Evolutionary conservation across 345 rosid genomes (phyloP).

Genomic region (Eucalyptus marginata): DNA sequence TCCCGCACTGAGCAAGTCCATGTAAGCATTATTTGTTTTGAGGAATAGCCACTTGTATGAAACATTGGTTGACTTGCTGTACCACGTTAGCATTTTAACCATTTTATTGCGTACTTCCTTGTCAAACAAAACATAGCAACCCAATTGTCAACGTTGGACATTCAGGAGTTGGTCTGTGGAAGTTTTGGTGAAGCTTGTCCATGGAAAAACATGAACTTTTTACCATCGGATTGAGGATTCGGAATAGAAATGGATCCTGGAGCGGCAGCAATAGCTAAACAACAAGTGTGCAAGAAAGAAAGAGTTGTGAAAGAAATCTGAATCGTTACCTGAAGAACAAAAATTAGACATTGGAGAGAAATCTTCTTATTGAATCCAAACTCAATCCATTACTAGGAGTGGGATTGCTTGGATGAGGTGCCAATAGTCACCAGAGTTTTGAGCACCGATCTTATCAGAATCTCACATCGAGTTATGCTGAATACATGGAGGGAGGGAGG

Average conservation of each 20-base stretch:
- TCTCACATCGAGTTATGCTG: background rate
- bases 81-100: background rate
- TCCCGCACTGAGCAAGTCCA: background rate
- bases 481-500: background rate
- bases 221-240: background rate
- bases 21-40: background rate
- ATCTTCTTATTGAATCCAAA: background rate
- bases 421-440: background rate
- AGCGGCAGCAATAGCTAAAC: background rate
- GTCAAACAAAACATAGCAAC: background rate
- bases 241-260: background rate
- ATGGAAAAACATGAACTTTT: background rate
- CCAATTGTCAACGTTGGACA: background rate
- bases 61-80: background rate
- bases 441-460: background rate
- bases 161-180: background rate
- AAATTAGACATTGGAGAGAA: background rate
- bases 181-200: background rate
- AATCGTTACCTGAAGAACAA: background rate
- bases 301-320: background rate
- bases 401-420: background rate
- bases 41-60: background rate
- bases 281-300: background rate
- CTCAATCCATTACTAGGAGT: background rate
- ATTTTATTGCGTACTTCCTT: background rate